Base-by-base conservation (phyloP, 352 stramenopile species). In the Achlya hypogyna region DNA sequence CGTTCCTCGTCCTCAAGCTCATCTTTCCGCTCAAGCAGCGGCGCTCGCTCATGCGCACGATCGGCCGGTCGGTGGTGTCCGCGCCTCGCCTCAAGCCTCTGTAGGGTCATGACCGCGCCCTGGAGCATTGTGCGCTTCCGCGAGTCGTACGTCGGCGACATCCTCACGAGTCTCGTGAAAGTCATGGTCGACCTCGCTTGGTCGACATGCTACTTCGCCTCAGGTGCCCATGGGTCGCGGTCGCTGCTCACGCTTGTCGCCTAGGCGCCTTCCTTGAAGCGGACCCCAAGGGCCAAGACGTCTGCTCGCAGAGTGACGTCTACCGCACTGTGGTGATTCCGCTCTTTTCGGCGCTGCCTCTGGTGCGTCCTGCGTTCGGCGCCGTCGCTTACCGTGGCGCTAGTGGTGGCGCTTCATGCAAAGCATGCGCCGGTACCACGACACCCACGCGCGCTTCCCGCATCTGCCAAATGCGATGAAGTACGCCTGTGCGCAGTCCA, bases 381-480 rank as follows among this genome's bases (percentile, higher is more conserved):
- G 6, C 23, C 38, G 23, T 43, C 3, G 1, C 1, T 65, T 53
- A 42, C 6, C 63, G 31, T 65, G 8, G 18, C 62, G 20, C n/a
- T 27, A 78, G 53, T 98, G 95, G 88, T 96, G 97, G 75, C 88
- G 96, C 35, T 98, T 99, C 74, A 90, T 98, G 53, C 96, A 99
- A 83, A 98, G 93, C 73, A 74, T 99, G n/a, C 86, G 96, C 35
- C 83, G 94, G 63, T 97, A 98, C 65, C 81, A 96, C 45, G 95
- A 99, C 76, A 98, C 93, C 20, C 81, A 95, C 60, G 91, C 93
- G 51, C 93, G 96, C 74, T 98, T 95, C 74, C 96, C 96, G 4
- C 95, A 98, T 71, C 78, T 99, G 20, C 86, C 93, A 1, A 99
- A 99, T 72, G 91, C 90, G 22, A 88, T 92, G 71, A 99, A 99